Percentiles rank a stretch among this genome's conserved stretches.
These are phyloP conservation scores for Leccinum sublutescens DNA, from an alignment of 768 basidiomycete genomes.

Conservation along the genomic window DNA sequence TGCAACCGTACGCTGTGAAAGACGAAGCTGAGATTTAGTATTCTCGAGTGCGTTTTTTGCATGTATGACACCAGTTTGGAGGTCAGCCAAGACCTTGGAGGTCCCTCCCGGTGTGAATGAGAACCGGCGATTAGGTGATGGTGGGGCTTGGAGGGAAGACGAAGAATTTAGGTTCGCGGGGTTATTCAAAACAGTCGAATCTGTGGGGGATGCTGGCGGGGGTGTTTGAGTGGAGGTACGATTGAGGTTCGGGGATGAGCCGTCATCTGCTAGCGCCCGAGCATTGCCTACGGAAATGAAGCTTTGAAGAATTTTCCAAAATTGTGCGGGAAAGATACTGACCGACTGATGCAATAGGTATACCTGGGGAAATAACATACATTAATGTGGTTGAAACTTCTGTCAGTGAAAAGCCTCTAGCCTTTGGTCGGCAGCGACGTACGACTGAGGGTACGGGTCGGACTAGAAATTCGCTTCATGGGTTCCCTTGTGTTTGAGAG, in stretches of 20 bases:
- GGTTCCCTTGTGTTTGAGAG: slow-evolving; percentile 37
- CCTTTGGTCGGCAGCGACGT: slow-evolving; percentile 37
- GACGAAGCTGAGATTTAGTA: slow-evolving; percentile 75
- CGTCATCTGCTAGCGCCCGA: slow-evolving; percentile 77
- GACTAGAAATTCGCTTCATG: slow-evolving; percentile 61
- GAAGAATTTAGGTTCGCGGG: slow-evolving; percentile 36
- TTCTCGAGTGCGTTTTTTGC: slow-evolving; percentile 83
- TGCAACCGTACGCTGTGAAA: slow-evolving; percentile 81
- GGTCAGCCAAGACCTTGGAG: slow-evolving; percentile 83
- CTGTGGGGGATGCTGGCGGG: slow-evolving; percentile 34
- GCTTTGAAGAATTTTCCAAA: slow-evolving; percentile 17
- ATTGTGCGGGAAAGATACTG: slow-evolving; percentile 30
- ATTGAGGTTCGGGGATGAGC: slow-evolving; percentile 37
- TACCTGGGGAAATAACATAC: slow-evolving; percentile 47
- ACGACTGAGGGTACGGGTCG: slow-evolving; percentile 80
- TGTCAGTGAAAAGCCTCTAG: slow-evolving; percentile 20
- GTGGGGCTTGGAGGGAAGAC: slow-evolving; percentile 41
- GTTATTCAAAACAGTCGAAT: slow-evolving; percentile 31
- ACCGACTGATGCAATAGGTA: slow-evolving; percentile 79
- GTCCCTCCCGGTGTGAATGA: slow-evolving; percentile 76
- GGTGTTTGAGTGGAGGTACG: slow-evolving; percentile 33
- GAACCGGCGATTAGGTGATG: slow-evolving; percentile 51
- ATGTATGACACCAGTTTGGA: slow-evolving; percentile 80
- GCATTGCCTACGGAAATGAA: slow-evolving; percentile 63
- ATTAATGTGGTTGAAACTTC: slow-evolving; percentile 22